Evolutionary conservation across 768 basidiomycete species (phyloP).

Genomic region (Rubroboletus satanas): DNA sequence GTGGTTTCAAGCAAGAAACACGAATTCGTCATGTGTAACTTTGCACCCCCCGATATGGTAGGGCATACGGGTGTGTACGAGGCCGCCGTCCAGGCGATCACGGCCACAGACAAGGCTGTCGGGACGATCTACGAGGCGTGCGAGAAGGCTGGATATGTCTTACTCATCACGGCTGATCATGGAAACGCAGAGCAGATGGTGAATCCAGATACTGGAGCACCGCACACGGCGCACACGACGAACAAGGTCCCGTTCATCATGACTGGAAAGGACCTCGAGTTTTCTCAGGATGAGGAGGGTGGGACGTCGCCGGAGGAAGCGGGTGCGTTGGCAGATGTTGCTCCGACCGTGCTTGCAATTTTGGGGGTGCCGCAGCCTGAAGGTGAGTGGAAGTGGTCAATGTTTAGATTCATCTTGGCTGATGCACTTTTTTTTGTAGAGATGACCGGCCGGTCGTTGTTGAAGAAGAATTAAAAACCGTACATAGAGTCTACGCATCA

Average conservation of each 20-base stretch:
- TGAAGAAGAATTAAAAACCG: conserved; percentile 24
- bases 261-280: conserved; percentile 58
- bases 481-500: conserved; percentile 7
- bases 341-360: conserved; percentile 80
- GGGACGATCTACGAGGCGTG: conserved; percentile 85
- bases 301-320: conserved; percentile 50
- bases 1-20: conserved; percentile 64
- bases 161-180: conserved; percentile 89
- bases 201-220: conserved; percentile 75
- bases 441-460: conserved; percentile 30
- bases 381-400: conserved; percentile 37
- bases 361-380: conserved; percentile 71
- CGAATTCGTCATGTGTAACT: conserved; percentile 97
- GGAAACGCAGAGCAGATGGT: conserved; percentile 96
- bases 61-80: conserved; percentile 92
- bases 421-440: conserved; percentile 12
- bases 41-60: conserved; percentile 97
- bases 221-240: conserved; percentile 90
- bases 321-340: conserved; percentile 85
- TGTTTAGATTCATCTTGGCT: background rate
- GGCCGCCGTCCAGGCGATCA: conserved; percentile 85
- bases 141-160: conserved; percentile 78
- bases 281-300: conserved; percentile 48
- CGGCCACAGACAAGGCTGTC: conserved; percentile 86
- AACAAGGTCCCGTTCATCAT: conserved; percentile 89